These are phyloP conservation scores for Fusarium concolor DNA, from an alignment of 2,329 filamentous ascomycete genomes.

Conservation along the genomic window DNA sequence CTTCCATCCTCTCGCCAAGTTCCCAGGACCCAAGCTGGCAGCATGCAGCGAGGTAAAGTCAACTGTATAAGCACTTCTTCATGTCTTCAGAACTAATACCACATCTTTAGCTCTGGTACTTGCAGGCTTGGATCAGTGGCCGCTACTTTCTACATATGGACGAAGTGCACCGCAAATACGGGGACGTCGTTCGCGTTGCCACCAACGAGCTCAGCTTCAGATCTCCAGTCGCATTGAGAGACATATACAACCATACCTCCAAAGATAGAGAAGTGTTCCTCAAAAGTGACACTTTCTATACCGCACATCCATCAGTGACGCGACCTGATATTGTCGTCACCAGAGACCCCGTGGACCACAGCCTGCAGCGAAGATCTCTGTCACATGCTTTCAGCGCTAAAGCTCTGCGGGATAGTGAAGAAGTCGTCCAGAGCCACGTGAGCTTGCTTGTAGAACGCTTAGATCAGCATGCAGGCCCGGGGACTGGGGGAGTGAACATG, in stretches of 20 bases:
- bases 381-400: slow-evolving; percentile 25
- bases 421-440: neutral
- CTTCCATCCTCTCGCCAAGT: slow-evolving; percentile 39
- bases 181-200: slow-evolving; percentile 33
- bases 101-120: slow-evolving; percentile 1
- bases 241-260: slow-evolving; percentile 33
- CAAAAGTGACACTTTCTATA: slow-evolving; percentile 23
- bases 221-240: slow-evolving; percentile 21
- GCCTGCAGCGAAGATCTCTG: slow-evolving; percentile 16
- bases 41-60: slow-evolving; percentile 27
- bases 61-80: accelerated
- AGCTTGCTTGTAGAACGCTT: slow-evolving; percentile 9
- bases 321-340: slow-evolving; percentile 12
- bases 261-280: slow-evolving; percentile 17
- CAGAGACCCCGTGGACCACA: slow-evolving; percentile 18
- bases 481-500: neutral
- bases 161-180: slow-evolving; percentile 26
- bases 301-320: neutral
- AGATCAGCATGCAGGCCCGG: neutral
- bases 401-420: slow-evolving; percentile 16
- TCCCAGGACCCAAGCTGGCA: slow-evolving; percentile 38
- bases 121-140: neutral
- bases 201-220: slow-evolving; percentile 35
- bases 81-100: neutral
- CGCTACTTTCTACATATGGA: neutral